These are phyloP conservation scores for Pestalotiopsis sp. DNA, from an alignment of 2,329 filamentous ascomycete species.

Conservation along the genomic window DNA sequence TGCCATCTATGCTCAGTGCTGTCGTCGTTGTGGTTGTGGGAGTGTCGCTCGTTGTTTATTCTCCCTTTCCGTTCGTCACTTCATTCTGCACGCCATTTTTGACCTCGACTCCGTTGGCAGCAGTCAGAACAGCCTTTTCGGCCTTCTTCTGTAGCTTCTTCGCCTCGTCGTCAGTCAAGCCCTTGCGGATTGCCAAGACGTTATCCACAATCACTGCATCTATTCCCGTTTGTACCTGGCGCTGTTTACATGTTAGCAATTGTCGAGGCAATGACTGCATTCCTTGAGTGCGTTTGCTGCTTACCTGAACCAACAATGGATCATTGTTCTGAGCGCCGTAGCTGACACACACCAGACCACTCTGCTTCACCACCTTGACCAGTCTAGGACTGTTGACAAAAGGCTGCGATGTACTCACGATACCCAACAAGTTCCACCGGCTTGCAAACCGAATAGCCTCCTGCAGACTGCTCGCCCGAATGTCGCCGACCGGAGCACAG, in stretches of 20 bases:
- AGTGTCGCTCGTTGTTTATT: neutral
- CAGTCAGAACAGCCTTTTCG: neutral
- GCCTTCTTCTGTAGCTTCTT: conserved; percentile 19
- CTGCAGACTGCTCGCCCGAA: conserved; percentile 87
- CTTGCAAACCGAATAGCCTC: conserved; percentile 94
- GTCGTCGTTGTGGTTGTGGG: neutral
- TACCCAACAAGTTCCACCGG: conserved; percentile 90
- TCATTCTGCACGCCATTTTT: neutral
- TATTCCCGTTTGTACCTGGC: conserved; percentile 93
- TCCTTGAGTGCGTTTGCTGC: conserved; percentile 26
- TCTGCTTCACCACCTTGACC: conserved; percentile 92
- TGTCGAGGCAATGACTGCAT: neutral
- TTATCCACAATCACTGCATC: conserved; percentile 98
- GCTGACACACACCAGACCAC: conserved; percentile 89
- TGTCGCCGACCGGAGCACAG: conserved; percentile 78
- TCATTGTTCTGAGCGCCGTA: conserved; percentile 94
- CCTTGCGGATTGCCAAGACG: conserved; percentile 90
- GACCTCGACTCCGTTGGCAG: neutral
- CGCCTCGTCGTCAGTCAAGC: conserved; percentile 62
- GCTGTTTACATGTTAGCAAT: conserved; percentile 42
- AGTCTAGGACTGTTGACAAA: conserved; percentile 87
- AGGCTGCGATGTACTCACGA: conserved; percentile 87
- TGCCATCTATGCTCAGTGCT: too few relatives aligned
- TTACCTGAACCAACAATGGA: conserved; percentile 79
- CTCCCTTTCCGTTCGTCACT: neutral